Conservation (phyloP, 257 asterid genomes). For the Jacaranda mimosifolia region DNA sequence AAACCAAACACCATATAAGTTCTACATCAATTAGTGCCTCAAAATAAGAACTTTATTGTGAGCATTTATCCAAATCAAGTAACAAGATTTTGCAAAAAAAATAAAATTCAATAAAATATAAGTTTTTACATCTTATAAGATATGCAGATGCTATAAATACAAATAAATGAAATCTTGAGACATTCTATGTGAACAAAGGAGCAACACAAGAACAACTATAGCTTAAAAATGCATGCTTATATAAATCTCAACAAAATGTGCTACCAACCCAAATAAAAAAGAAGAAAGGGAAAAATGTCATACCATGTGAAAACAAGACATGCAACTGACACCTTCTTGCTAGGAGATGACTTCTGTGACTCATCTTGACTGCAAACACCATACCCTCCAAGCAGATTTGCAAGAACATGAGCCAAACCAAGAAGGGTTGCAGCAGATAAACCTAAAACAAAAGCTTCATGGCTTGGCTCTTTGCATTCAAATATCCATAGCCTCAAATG, state of each 20-base stretch:
- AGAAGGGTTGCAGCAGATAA: conserved; percentile 71
- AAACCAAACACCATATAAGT: too few species aligned
- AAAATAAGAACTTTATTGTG: too few species aligned
- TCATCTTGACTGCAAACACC: conserved; percentile 51
- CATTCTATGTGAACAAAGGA: background rate
- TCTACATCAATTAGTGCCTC: too few species aligned
- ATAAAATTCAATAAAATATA: too few species aligned
- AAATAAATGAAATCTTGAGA: background rate
- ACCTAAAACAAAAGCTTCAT: conserved; percentile 79
- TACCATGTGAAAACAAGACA: conserved; percentile 79
- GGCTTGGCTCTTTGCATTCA: conserved; percentile 93
- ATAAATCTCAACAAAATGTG: background rate
- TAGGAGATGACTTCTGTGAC: conserved; percentile 59
- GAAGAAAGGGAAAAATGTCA: background rate
- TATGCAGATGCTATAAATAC: background rate
- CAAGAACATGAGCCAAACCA: conserved; percentile 67
- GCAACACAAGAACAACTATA: too few species aligned
- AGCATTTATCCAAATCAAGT: too few species aligned
- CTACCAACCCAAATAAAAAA: background rate
- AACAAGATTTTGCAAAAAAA: too few species aligned
- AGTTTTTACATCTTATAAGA: too few species aligned
- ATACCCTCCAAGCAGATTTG: conserved; percentile 77
- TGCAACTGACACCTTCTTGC: conserved; percentile 61
- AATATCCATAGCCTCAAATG: conserved; percentile 78
- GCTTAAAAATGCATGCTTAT: too few species aligned